phyloP scores from a whole-genome alignment of 495 filamentous ascomycete species.

The Aspergillus baeticus region DNA sequence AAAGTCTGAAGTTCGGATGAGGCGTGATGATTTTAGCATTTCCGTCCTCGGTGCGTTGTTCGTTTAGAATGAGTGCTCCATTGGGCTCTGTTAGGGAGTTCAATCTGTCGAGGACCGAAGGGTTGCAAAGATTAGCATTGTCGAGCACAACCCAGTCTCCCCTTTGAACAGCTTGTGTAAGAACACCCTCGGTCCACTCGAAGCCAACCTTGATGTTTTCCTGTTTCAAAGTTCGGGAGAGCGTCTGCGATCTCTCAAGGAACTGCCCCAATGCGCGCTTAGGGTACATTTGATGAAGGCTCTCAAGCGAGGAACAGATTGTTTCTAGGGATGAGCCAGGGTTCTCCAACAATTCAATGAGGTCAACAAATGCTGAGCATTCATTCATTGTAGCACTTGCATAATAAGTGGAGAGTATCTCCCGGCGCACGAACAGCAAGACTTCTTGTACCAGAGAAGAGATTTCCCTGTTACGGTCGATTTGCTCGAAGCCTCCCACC shows the following conservation, averaged over 20 bases:
- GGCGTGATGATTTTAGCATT: constrained; percentile 76
- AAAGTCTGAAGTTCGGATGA: constrained; percentile 86
- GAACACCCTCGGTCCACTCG: constrained; percentile 92
- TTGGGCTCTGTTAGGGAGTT: constrained; percentile 94
- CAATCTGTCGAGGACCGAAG: constrained; percentile 89
- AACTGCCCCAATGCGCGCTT: constrained; percentile 33
- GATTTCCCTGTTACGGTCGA: constrained; percentile 70
- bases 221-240: constrained; percentile 43
- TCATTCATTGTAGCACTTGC: constrained; percentile 35
- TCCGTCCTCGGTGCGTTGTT: constrained; percentile 80
- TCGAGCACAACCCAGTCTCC: constrained; percentile 94
- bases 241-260: constrained; percentile 30
- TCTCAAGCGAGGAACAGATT: constrained; percentile 34
- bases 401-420: constrained; percentile 51
- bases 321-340: constrained; percentile 33
- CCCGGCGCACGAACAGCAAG: constrained; percentile 49
- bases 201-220: constrained; percentile 71
- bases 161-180: constrained; percentile 80
- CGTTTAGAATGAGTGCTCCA: constrained; percentile 84
- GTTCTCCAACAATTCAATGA: constrained; percentile 34
- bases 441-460: constrained; percentile 56
- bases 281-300: constrained; percentile 28
- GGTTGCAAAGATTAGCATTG: constrained; percentile 94
- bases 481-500: constrained; percentile 94
- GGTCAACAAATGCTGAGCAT: constrained; percentile 31